Conservation (phyloP, 2,329 filamentous ascomycete species). For the Cladosporium sp. region DNA sequence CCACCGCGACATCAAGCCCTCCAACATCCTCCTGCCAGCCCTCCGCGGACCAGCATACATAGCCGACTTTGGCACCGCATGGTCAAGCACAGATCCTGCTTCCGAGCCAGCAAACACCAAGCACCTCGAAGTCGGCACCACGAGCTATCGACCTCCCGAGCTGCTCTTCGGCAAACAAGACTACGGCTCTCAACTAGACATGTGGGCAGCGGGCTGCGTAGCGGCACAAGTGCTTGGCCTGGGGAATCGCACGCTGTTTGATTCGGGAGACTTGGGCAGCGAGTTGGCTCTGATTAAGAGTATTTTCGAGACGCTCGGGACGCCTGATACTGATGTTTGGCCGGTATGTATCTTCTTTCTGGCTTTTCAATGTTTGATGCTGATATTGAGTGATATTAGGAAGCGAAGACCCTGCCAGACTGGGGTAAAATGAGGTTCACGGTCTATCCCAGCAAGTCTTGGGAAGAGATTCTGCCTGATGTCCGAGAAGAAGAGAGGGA, state of each 20-base stretch:
- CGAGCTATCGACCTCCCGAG: slow-evolving; percentile 85
- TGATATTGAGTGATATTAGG: slow-evolving; percentile 30
- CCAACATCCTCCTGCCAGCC: slow-evolving; percentile 57
- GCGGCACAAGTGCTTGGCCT: slow-evolving; percentile 68
- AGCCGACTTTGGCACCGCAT: slow-evolving; percentile 89
- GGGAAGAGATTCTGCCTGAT: slow-evolving; percentile 65
- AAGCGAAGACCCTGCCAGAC: slow-evolving; percentile 69
- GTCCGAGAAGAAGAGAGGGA: slow-evolving; percentile 57
- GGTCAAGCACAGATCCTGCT: slow-evolving; percentile 58
- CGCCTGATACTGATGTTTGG: slow-evolving; percentile 75
- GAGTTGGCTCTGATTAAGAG: slow-evolving; percentile 87
- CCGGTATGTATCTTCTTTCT: slow-evolving; percentile 54
- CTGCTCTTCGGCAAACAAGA: slow-evolving; percentile 75
- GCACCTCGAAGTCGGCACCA: slow-evolving; percentile 90
- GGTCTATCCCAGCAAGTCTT: slow-evolving; percentile 62
- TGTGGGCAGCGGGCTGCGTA: slow-evolving; percentile 85
- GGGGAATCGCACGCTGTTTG: slow-evolving; percentile 64
- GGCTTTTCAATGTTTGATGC: background rate
- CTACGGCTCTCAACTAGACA: slow-evolving; percentile 71
- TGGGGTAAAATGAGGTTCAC: slow-evolving; percentile 84
- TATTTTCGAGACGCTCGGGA: slow-evolving; percentile 88
- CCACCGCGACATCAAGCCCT: slow-evolving; percentile 91
- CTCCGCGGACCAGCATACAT: slow-evolving; percentile 68
- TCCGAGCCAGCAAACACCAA: slow-evolving; percentile 66
- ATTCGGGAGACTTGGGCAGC: slow-evolving; percentile 84